Conservation (phyloP, 208 protist genomes). For the Leishmania tarentolae region DNA sequence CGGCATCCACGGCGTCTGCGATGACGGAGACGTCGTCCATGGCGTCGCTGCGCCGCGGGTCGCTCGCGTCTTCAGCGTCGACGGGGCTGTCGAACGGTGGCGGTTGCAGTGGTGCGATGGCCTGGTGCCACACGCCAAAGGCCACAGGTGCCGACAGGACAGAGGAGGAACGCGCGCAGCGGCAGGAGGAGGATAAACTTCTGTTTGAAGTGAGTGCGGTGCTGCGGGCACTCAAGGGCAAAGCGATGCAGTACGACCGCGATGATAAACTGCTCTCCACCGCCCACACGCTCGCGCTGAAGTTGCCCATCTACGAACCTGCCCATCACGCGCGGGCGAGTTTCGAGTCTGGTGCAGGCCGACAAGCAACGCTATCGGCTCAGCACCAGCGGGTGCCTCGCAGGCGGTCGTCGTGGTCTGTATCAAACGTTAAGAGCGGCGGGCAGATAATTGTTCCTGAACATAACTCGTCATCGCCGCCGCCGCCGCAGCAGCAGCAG, state of each 20-base stretch:
- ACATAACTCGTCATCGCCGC: no score
- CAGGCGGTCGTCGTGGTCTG: conserved; percentile 15
- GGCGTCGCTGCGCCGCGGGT: conserved; percentile 3
- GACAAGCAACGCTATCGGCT: neutral
- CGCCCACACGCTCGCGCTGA: conserved; percentile 43
- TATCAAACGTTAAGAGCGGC: conserved; percentile 16
- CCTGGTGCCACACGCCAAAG: neutral
- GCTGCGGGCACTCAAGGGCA: conserved; percentile 60
- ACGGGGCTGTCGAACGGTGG: neutral
- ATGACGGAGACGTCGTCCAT: neutral
- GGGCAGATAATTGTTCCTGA: neutral
- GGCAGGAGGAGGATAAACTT: conserved; percentile 15
- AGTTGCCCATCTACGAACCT: conserved; percentile 25
- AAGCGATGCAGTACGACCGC: conserved; percentile 43
- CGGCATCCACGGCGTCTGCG: neutral
- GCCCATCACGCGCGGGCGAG: neutral
- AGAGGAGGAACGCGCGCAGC: conserved; percentile 8
- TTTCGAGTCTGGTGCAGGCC: conserved; percentile 2
- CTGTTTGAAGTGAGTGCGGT: conserved; percentile 41
- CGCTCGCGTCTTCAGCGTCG: conserved; percentile 2
- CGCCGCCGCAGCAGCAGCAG: neutral
- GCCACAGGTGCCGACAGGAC: neutral
- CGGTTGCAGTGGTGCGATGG: neutral
- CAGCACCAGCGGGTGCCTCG: conserved; percentile 7
- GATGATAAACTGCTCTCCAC: conserved; percentile 46